Percentiles rank a stretch among this genome's conserved stretches.
Evolutionary conservation across 2,329 filamentous ascomycete species (phyloP).

Genomic region (Ilyonectria sp.): DNA sequence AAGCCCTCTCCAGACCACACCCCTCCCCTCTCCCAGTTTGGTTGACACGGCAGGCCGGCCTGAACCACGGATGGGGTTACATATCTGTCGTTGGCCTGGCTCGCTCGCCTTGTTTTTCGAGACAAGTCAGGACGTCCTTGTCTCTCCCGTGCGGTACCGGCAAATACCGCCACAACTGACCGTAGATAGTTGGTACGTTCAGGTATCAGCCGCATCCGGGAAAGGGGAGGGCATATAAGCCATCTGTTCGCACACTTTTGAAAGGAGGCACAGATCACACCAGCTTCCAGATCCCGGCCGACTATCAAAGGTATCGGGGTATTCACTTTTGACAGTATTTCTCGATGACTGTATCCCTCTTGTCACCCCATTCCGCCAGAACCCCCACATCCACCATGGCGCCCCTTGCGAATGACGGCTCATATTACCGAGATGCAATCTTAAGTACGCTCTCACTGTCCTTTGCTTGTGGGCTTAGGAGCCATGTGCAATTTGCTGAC

Average conservation of each 20-base stretch:
- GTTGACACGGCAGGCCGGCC: background rate
- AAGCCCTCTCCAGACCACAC: background rate
- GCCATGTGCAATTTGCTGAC: constrained; percentile 11
- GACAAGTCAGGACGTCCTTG: too few species aligned
- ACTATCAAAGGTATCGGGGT: too few species aligned
- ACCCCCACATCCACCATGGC: constrained; percentile 27
- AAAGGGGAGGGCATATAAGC: background rate
- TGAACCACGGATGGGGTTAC: background rate
- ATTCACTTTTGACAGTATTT: constrained; percentile 1
- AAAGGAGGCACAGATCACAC: background rate
- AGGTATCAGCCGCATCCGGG: too few species aligned
- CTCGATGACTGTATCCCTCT: constrained; percentile 31
- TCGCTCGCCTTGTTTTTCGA: too few species aligned
- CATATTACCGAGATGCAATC: constrained; percentile 19
- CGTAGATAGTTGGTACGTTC: too few species aligned
- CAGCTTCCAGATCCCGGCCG: background rate
- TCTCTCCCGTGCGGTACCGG: too few species aligned
- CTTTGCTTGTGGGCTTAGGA: background rate
- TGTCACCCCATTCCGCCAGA: constrained; percentile 11
- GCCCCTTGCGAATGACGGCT: constrained; percentile 6
- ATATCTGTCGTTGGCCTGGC: background rate
- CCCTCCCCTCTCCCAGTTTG: background rate
- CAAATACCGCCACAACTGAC: too few species aligned
- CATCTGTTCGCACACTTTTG: constrained; percentile 2
- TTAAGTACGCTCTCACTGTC: constrained; percentile 4